Percentiles rank a stretch among this genome's conserved stretches.
These are phyloP conservation scores for Anacardium occidentale DNA, from an alignment of 345 rosid genomes.

Conservation along the genomic window DNA sequence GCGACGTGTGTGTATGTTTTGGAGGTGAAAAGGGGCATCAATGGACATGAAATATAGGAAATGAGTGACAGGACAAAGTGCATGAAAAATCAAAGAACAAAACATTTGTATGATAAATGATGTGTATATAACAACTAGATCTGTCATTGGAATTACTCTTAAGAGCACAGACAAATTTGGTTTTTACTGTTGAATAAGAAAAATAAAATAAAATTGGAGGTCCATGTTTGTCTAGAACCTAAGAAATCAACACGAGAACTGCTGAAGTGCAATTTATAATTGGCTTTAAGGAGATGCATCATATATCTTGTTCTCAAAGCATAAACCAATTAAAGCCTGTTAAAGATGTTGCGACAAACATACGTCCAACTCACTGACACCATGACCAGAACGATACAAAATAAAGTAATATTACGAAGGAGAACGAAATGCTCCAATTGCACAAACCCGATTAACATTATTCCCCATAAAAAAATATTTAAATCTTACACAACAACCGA, in stretches of 20 bases:
- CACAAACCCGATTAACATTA: slow-evolving; percentile 21
- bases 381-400: slow-evolving; percentile 7
- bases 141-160: background rate
- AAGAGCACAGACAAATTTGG: background rate
- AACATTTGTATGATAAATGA: background rate
- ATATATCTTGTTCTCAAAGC: background rate
- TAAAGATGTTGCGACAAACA: slow-evolving; percentile 7
- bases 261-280: background rate
- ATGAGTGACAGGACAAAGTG: slow-evolving; percentile 1
- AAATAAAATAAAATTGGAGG: background rate
- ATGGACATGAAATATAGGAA: background rate
- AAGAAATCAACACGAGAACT: background rate
- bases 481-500: slow-evolving; percentile 8
- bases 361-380: background rate
- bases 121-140: background rate
- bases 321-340: slow-evolving; percentile 8
- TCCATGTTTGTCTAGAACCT: background rate
- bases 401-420: slow-evolving; percentile 19
- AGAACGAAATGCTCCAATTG: slow-evolving; percentile 19
- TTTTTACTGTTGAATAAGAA: background rate
- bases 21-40: no score
- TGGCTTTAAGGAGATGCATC: background rate
- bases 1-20: background rate
- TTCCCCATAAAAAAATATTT: background rate
- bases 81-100: slow-evolving; percentile 2